Conservation (phyloP, 768 basidiomycete species). For the Tubosaeta brunneosetosa region DNA sequence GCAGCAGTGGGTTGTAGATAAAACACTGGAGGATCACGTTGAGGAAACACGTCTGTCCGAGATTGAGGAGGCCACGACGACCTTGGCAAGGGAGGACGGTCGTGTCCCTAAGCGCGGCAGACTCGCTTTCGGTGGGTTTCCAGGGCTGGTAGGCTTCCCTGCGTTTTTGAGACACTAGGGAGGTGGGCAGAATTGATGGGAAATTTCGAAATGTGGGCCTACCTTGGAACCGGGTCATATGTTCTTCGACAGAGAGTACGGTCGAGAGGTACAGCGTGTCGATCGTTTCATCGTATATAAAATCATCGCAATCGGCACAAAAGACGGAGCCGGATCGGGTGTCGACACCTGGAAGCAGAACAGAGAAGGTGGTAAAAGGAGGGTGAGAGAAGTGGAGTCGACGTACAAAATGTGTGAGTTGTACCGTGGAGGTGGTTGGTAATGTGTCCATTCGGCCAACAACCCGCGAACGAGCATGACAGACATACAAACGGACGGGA, state of each 20-base stretch:
- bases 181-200: background rate
- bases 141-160: conserved; percentile 50
- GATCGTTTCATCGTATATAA: conserved; percentile 57
- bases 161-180: conserved; percentile 33
- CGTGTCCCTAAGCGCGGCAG: conserved; percentile 44
- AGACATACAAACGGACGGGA: conserved; percentile 69
- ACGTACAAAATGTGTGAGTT: conserved; percentile 66
- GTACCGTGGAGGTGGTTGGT: conserved; percentile 50
- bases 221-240: conserved; percentile 52
- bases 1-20: conserved; percentile 82
- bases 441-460: conserved; percentile 62
- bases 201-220: background rate
- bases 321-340: conserved; percentile 68
- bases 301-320: conserved; percentile 71
- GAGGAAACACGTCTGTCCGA: conserved; percentile 92
- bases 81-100: conserved; percentile 73
- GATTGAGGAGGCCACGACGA: conserved; percentile 79
- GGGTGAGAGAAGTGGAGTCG: background rate
- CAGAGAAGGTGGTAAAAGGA: background rate
- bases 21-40: conserved; percentile 89
- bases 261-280: conserved; percentile 43
- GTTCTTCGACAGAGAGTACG: conserved; percentile 55
- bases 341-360: conserved; percentile 59
- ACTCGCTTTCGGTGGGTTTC: conserved; percentile 41
- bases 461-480: conserved; percentile 65